Percentiles rank a stretch among this genome's conserved stretches.
Evolutionary conservation across 305 asterid species (phyloP).

Genomic region (Fraxinus ornus): DNA sequence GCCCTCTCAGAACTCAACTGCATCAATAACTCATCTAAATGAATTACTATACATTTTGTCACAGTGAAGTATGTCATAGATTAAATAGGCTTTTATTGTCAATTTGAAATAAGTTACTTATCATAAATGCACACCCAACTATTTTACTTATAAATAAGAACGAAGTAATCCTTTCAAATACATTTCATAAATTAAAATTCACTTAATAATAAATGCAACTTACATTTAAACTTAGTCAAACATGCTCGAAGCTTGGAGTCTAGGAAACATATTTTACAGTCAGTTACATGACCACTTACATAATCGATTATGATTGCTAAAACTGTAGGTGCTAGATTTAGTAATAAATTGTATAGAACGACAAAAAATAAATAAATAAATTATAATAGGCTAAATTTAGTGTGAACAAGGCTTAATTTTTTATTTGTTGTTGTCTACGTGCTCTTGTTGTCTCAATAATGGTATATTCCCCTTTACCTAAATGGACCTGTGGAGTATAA

Average conservation of each 20-base stretch:
- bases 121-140: neutral
- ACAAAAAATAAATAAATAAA: neutral
- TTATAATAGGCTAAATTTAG: neutral
- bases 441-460: neutral
- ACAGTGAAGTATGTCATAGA: neutral
- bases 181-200: neutral
- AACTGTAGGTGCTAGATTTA: neutral
- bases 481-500: neutral
- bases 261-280: neutral
- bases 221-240: neutral
- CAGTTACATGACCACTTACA: neutral
- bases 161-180: neutral
- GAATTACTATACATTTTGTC: too few relatives aligned
- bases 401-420: neutral
- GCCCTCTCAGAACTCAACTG: too few relatives aligned
- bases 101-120: neutral
- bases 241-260: neutral
- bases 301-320: neutral
- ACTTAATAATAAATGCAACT: neutral
- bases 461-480: neutral
- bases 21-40: too few relatives aligned
- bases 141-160: neutral
- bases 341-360: neutral
- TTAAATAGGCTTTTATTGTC: neutral
- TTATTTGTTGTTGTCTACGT: neutral